Evolutionary conservation across 2,329 filamentous ascomycete genomes (phyloP), one percentile per base, ranked within the genome.

Genomic region (Leptosphaerulina australis): DNA sequence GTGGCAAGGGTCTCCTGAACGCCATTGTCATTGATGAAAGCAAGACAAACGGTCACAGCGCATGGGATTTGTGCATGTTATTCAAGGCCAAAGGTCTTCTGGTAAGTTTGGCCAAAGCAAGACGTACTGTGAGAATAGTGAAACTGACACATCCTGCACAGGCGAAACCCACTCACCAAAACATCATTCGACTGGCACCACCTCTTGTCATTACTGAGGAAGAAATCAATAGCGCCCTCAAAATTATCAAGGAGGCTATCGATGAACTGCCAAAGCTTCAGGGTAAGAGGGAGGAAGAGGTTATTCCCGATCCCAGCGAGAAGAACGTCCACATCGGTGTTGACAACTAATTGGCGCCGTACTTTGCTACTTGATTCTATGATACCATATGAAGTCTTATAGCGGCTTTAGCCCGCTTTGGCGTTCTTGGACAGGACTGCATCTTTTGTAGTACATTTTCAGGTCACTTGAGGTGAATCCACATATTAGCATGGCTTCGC

Each of bases 91-190:
- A 97, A 82, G 94, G 94, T 51, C 78, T 99, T 48, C 74, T 99
- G 82, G 91, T 95, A 81, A 77, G 87, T 62, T 54, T 68, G 68
- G 35, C 3, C 20, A 10, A 36, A n/a, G 71, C 75, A 73, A 33
- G 74, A 72, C 50, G 73, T 75, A 59, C 67, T 69, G 31, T 71
- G 74, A 55, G 48, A 64, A n/a, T 61, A 58, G 57, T 22, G 41
- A 52, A 56, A 57, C 60, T 75, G 55, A 73, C 57, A 43, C 37
- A 33, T 37, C 31, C n/a, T 18, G 36, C 52, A 68, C 72, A 96
- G 91, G 94, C 94, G 66, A 99, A 99, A 83, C 94, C 94, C 22
- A 99, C 94, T 5, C 94, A 99, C 75, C 88, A 96, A 69, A 97
- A 97, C 76, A 97, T 99, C 73, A 99, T 99, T 72, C 89, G 94